A percentile compares a stretch with the other conserved stretches of the same genome.
Conservation (phyloP, 2,329 filamentous ascomycete genomes). For the Epichloe festucae region DNA sequence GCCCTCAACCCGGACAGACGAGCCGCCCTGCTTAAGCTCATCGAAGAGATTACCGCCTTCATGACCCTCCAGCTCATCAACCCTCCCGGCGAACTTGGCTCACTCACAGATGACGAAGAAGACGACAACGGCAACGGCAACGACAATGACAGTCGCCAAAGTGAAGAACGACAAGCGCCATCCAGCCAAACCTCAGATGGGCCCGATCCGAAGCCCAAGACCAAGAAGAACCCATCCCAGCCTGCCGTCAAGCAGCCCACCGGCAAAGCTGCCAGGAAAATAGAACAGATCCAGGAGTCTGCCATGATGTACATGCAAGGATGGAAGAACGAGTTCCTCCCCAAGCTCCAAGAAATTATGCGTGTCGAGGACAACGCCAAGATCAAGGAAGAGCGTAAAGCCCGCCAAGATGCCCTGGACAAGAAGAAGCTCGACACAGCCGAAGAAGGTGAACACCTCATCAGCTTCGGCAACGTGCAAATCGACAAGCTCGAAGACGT, state of each 20-base stretch:
- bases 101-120: slow-evolving; percentile 13
- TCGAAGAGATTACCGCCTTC: slow-evolving; percentile 37
- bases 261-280: slow-evolving; percentile 14
- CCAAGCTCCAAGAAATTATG: slow-evolving; percentile 55
- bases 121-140: background rate
- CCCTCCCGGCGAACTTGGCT: slow-evolving; percentile 17
- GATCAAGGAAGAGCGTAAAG: slow-evolving; percentile 32
- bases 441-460: slow-evolving; percentile 24
- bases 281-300: slow-evolving; percentile 29
- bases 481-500: slow-evolving; percentile 26
- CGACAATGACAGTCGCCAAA: background rate
- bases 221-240: slow-evolving; percentile 5
- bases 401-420: slow-evolving; percentile 30
- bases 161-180: background rate
- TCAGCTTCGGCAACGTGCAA: slow-evolving; percentile 26
- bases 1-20: slow-evolving; percentile 39
- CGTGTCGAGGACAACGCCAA: slow-evolving; percentile 35
- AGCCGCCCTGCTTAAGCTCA: slow-evolving; percentile 35
- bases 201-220: background rate
- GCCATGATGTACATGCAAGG: slow-evolving; percentile 59
- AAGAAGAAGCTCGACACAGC: slow-evolving; percentile 22
- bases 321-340: slow-evolving; percentile 64
- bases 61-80: slow-evolving; percentile 40
- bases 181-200: background rate
- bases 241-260: background rate